phyloP scores from a whole-genome alignment of 306 rosid species.

The Dicorynia guianensis region DNA sequence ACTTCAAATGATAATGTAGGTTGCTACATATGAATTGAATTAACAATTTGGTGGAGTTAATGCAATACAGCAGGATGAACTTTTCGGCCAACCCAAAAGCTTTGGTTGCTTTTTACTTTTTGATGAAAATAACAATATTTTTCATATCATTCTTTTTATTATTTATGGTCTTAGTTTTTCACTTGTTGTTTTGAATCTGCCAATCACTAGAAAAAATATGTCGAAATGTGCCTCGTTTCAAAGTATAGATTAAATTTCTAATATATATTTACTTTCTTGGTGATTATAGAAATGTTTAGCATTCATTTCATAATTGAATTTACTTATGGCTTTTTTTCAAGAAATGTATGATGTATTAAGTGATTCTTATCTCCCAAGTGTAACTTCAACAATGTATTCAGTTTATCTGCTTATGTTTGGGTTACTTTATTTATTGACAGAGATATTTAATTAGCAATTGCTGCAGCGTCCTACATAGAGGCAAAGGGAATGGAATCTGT shows the following conservation, averaged over 20 bases:
- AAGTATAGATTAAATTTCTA: background rate
- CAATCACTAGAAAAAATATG: background rate
- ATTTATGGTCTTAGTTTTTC: background rate
- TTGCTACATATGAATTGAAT: no score
- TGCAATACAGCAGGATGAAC: no score
- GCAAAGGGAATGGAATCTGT: conserved; percentile 45
- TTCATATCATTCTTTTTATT: background rate
- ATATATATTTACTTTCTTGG: background rate
- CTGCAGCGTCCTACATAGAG: conserved; percentile 5
- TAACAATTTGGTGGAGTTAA: no score
- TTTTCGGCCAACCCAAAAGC: background rate
- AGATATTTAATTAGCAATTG: conserved; percentile 20
- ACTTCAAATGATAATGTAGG: no score
- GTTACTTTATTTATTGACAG: conserved; percentile 26
- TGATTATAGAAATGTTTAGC: background rate
- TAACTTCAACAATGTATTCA: conserved; percentile 8
- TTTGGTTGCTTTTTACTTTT: background rate
- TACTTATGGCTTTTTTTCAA: background rate
- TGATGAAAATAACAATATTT: background rate
- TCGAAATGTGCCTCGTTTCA: background rate
- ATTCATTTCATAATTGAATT: background rate
- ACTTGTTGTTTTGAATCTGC: background rate
- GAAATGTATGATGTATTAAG: background rate
- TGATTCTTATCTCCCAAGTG: background rate
- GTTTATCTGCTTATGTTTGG: background rate